Evolutionary conservation across 139 green algal species (phyloP).

Genomic region (Ulvella scutata): DNA sequence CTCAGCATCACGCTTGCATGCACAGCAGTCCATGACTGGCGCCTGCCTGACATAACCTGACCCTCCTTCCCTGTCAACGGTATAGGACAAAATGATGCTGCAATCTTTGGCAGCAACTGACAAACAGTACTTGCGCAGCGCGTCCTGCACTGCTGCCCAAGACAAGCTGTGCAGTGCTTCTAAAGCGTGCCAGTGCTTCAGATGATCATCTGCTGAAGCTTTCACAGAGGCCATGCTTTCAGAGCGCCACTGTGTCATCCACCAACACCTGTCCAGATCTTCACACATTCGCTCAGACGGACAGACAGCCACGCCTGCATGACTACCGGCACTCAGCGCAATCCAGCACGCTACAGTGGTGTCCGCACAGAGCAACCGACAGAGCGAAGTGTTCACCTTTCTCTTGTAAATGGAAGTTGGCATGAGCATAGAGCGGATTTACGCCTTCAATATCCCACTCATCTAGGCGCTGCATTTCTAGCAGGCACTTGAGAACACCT

Average conservation of each 20-base stretch:
- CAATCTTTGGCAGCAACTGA: background rate
- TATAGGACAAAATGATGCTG: background rate
- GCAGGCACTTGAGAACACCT: background rate
- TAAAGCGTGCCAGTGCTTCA: no score
- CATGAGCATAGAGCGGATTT: background rate
- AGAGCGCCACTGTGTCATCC: background rate
- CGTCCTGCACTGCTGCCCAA: background rate
- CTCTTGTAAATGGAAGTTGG: background rate
- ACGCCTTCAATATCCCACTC: background rate
- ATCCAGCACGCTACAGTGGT: no score
- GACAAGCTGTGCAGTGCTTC: background rate
- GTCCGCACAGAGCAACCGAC: no score
- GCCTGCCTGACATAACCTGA: background rate
- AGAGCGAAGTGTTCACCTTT: no score
- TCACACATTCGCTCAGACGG: background rate
- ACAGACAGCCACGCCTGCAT: background rate
- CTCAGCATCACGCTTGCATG: no score
- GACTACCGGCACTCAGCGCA: background rate
- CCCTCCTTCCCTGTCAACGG: background rate
- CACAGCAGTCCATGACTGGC: no score
- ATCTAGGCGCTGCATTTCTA: background rate
- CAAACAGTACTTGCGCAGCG: background rate
- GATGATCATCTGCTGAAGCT: no score
- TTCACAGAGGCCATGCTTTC: no score
- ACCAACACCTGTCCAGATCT: background rate